Evolutionary conservation across 352 stramenopile species (phyloP), one percentile per base, ranked within the genome.

Genomic region (Pythium vanterpoolii): DNA sequence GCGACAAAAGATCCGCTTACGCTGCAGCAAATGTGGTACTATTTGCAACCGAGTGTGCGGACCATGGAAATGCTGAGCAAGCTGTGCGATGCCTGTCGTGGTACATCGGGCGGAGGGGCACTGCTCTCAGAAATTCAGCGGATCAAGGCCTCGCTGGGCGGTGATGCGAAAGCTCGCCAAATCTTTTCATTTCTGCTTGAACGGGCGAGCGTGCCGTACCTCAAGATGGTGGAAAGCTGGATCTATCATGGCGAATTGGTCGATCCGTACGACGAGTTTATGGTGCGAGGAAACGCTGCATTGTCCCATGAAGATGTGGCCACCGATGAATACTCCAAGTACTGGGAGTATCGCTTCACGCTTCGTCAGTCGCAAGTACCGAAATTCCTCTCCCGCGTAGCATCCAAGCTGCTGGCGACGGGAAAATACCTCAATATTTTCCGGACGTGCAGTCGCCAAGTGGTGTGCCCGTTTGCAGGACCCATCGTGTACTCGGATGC

Each of bases 401-500:
- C 81, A 2, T 73, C 77, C 4, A 93, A 98, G 64, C 86, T 98
- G 18, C 69, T 97, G 34, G 95, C 86, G 7, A 89, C 91, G 0
- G 91, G 91, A 38, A 98, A 98, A 48, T 98, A 97, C 43, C 66
- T 98, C 10, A 97, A 97, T 58, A 89, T 98, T 9, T 91, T 95
- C 40, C 74, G 82, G 8, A 93, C 80, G 7, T 96, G 87, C 63
- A 83, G 76, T 46, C 77, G 83, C 26, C 79, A 80, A 63, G 76
- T 92, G 1, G 81, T 90, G 23, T 95, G 85, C 27, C 86, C 86
- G 21, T 93, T 94, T 64, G 83, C 83, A 3, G 79, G 76, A 8
- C 60, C 82, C 9, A 90, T 95, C 11, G 52, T 62, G 2, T 92
- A 82, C 60, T 76, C 79, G 2, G 74, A 76, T 21, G 86, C 74